Percentiles rank a stretch among this genome's conserved stretches.
Evolutionary conservation across 495 filamentous ascomycete genomes (phyloP).

Genomic region (Neurospora africana): DNA sequence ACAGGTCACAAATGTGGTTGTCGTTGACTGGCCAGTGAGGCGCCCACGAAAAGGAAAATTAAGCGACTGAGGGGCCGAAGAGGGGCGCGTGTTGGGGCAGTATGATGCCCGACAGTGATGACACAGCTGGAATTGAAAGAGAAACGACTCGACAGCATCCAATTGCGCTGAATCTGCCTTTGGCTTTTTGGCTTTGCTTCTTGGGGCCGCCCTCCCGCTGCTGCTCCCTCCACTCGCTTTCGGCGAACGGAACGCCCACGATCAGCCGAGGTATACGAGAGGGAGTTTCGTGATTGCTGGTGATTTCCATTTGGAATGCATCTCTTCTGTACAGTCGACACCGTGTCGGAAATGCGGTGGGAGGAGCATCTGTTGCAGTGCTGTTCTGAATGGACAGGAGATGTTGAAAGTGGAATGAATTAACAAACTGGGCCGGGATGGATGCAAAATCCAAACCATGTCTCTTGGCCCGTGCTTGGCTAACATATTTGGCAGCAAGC

Average conservation of each 20-base stretch:
- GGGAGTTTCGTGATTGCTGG: not conserved
- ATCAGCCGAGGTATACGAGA: not conserved
- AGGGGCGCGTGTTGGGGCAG: not conserved
- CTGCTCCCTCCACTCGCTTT: not conserved
- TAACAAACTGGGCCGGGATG: not conserved
- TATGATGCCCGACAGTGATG: constrained; percentile 1
- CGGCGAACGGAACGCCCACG: not conserved
- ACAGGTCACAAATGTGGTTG: constrained; percentile 15
- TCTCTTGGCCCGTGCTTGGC: not conserved
- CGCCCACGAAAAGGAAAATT: constrained; percentile 8
- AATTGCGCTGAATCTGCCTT: not conserved
- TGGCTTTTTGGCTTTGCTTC: not conserved
- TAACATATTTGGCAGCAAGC: not conserved
- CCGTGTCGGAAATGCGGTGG: not conserved
- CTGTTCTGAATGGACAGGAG: not conserved
- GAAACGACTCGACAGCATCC: not conserved
- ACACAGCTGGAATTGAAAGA: not conserved
- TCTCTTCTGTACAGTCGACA: not conserved
- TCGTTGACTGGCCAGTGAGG: constrained; percentile 14
- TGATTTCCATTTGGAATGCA: not conserved
- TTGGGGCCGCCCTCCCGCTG: not conserved
- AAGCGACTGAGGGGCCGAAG: not conserved
- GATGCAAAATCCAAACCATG: not conserved
- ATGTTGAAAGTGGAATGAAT: not conserved
- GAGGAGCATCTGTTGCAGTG: not conserved